phyloP scores from a whole-genome alignment of 2,329 filamentous ascomycete species.

The Nectriaceae sp. region DNA sequence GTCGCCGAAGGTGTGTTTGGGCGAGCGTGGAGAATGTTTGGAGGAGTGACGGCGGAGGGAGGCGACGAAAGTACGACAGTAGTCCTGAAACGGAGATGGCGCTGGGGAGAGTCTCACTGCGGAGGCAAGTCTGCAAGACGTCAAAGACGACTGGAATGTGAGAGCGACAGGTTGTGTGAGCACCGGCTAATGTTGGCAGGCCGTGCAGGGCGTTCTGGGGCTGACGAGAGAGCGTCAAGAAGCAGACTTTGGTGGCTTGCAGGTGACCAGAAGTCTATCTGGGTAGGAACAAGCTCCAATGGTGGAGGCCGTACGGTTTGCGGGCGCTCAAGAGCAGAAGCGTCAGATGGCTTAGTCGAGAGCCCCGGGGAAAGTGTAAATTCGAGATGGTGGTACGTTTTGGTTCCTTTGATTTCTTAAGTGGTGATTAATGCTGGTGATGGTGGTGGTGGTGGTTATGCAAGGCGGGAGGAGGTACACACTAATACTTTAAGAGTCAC shows the following conservation, averaged over 20 bases:
- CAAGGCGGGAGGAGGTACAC: no score
- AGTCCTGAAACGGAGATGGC: slow-evolving; percentile 25
- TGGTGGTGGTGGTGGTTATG: no score
- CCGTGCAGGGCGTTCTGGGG: neutral
- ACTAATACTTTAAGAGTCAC: no score
- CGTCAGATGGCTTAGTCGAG: no score
- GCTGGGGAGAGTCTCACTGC: slow-evolving; percentile 4
- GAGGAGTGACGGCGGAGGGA: neutral
- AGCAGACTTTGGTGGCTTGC: slow-evolving; percentile 24
- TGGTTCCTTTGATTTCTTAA: no score
- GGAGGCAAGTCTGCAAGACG: slow-evolving; percentile 7
- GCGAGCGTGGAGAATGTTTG: slow-evolving; percentile 4
- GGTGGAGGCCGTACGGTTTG: slow-evolving; percentile 15
- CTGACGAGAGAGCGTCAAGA: neutral
- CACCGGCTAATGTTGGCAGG: slow-evolving; percentile 16
- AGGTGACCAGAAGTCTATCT: slow-evolving; percentile 24
- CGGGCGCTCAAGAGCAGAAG: slow-evolving; percentile 13
- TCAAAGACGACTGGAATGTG: slow-evolving; percentile 28
- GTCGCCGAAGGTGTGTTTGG: slow-evolving; percentile 19
- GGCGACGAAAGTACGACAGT: neutral
- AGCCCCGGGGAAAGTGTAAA: no score
- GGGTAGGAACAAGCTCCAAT: slow-evolving; percentile 10
- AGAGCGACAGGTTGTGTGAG: slow-evolving; percentile 2
- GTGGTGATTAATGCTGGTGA: no score
- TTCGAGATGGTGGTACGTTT: no score